Percentiles rank a stretch among this genome's conserved stretches.
Conservation (phyloP, 495 filamentous ascomycete species). For the Penicillium ochrochloron region DNA sequence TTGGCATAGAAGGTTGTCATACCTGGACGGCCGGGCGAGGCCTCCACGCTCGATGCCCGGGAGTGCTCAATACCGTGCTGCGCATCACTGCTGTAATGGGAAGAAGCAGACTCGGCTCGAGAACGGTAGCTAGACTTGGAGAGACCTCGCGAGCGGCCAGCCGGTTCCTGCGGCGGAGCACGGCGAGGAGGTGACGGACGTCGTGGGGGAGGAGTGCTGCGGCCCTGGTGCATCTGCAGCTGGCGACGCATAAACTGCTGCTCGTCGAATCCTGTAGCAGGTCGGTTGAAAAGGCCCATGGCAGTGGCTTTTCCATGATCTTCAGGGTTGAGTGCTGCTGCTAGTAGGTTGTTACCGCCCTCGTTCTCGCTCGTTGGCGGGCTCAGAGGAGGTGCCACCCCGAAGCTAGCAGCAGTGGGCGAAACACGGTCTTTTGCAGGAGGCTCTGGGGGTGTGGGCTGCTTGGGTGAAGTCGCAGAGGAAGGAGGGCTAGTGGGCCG, state of each 20-base stretch:
- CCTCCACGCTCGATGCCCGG: constrained; percentile 32
- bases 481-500: constrained; percentile 58
- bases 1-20: constrained; percentile 49
- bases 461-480: constrained; percentile 43
- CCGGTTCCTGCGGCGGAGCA: constrained; percentile 35
- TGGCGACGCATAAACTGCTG: constrained; percentile 83
- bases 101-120: constrained; percentile 50
- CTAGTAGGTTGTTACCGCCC: constrained; percentile 58
- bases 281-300: constrained; percentile 82
- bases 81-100: constrained; percentile 48
- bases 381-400: constrained; percentile 68
- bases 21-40: constrained; percentile 35
- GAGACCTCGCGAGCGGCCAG: constrained; percentile 44
- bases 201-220: constrained; percentile 47
- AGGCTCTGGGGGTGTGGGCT: constrained; percentile 27
- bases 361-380: constrained; percentile 73
- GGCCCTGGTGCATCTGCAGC: constrained; percentile 73
- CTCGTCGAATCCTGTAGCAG: constrained; percentile 76
- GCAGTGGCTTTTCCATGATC: constrained; percentile 87
- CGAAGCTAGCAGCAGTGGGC: constrained; percentile 36
- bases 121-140: constrained; percentile 51
- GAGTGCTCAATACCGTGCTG: constrained; percentile 36
- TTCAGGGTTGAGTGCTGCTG: constrained; percentile 67
- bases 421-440: constrained; percentile 32
- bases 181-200: constrained; percentile 42